phyloP scores from a whole-genome alignment of 202 grass and related monocot genomes.

The Brachypodium distachyon region DNA sequence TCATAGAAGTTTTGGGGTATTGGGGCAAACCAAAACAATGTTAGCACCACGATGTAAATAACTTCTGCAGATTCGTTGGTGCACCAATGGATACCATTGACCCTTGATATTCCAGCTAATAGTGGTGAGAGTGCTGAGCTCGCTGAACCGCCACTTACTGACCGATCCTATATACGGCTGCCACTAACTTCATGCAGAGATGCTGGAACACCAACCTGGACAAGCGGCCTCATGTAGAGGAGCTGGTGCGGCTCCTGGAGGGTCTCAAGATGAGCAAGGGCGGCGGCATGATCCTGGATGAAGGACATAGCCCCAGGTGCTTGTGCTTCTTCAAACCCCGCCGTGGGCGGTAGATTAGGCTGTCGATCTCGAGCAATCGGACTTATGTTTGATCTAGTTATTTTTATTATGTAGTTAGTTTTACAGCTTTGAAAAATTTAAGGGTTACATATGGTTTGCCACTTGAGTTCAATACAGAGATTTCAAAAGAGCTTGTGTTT shows the following conservation, averaged over 20 bases:
- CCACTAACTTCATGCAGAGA: slow-evolving; percentile 62
- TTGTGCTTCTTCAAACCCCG: slow-evolving; percentile 58
- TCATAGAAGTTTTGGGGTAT: no score
- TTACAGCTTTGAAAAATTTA: neutral
- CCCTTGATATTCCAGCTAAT: slow-evolving; percentile 49
- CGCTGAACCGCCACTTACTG: slow-evolving; percentile 49
- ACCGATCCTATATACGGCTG: slow-evolving; percentile 39
- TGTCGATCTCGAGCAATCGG: no score
- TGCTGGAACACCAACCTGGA: slow-evolving; percentile 73
- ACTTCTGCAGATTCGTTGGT: slow-evolving; percentile 83
- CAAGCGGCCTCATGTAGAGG: slow-evolving; percentile 68
- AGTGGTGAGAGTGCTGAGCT: slow-evolving; percentile 17
- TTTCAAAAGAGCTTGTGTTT: no score
- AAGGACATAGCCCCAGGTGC: slow-evolving; percentile 33
- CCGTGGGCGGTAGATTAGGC: slow-evolving; percentile 44
- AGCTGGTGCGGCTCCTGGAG: slow-evolving; percentile 62
- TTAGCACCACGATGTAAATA: no score
- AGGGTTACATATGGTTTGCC: neutral
- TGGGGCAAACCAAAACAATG: no score
- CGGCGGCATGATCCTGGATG: slow-evolving; percentile 68
- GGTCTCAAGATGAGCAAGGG: slow-evolving; percentile 61
- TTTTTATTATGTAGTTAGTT: neutral
- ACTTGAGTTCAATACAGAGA: no score
- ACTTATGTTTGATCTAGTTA: no score
- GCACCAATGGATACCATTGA: slow-evolving; percentile 76